These are phyloP conservation scores for Phaeosphaeriaceae sp. DNA, from an alignment of 2,329 filamentous ascomycete genomes.

Conservation along the genomic window DNA sequence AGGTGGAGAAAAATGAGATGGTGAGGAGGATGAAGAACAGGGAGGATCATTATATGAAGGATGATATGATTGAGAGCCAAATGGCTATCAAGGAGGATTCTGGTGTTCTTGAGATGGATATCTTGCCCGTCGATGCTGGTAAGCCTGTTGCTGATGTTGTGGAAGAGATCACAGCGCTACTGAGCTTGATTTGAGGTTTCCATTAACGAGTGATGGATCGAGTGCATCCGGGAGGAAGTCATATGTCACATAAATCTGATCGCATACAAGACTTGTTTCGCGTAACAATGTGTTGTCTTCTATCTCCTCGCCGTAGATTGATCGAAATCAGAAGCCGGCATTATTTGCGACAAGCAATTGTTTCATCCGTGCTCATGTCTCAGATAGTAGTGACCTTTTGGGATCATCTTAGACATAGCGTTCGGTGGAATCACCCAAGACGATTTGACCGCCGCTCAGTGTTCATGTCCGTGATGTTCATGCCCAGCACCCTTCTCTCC, in stretches of 20 bases:
- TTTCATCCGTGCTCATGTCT: no score
- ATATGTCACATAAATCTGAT: no score
- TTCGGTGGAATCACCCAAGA: no score
- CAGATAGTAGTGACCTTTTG: no score
- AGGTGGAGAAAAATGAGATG: constrained; percentile 40
- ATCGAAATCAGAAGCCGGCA: no score
- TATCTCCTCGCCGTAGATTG: no score
- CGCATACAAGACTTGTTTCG: no score
- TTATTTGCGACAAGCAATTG: no score
- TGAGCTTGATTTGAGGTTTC: background rate
- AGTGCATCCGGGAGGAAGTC: no score
- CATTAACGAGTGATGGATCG: no score
- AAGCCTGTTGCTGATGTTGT: constrained; percentile 11
- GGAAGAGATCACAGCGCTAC: constrained; percentile 4
- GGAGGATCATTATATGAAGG: constrained; percentile 48
- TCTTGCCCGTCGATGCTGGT: constrained; percentile 41
- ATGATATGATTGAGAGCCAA: constrained; percentile 47
- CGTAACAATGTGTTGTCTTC: no score
- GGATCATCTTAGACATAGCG: no score
- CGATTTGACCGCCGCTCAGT: constrained; percentile 14
- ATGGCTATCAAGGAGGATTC: constrained; percentile 40
- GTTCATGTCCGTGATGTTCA: constrained; percentile 33
- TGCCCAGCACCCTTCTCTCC: constrained; percentile 20
- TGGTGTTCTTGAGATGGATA: constrained; percentile 40
- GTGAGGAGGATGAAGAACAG: constrained; percentile 33